These are phyloP conservation scores for Teratosphaeria nubilosa DNA, from an alignment of 2,329 filamentous ascomycete species.

Conservation along the genomic window DNA sequence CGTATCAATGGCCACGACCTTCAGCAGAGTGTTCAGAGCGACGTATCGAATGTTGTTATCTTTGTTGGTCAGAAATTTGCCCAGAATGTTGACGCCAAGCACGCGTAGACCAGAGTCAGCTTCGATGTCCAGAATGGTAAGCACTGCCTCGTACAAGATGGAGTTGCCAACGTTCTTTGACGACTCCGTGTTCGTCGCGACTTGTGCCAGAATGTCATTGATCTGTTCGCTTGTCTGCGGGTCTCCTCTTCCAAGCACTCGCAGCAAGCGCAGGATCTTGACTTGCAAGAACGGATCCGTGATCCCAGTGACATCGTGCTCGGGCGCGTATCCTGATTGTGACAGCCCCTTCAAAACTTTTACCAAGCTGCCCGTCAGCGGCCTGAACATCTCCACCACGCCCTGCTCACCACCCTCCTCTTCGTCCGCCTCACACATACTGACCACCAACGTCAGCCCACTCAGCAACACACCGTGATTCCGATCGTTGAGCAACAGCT, in stretches of 20 bases:
- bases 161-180: constrained; percentile 98
- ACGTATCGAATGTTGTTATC: constrained; percentile 99
- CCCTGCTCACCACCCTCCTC: constrained; percentile 82
- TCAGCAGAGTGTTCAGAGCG: constrained; percentile 91
- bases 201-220: constrained; percentile 87
- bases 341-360: constrained; percentile 86
- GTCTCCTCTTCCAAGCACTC: constrained; percentile 80
- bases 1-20: constrained; percentile 94
- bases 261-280: constrained; percentile 79
- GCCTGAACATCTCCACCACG: constrained; percentile 82
- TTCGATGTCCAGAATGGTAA: constrained; percentile 95
- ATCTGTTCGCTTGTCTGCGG: constrained; percentile 86
- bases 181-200: constrained; percentile 94
- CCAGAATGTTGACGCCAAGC: constrained; percentile 92
- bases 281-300: constrained; percentile 96
- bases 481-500: constrained; percentile 75
- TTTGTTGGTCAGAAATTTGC: constrained; percentile 95
- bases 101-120: constrained; percentile 91
- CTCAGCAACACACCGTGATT: constrained; percentile 94
- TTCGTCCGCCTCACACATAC: constrained; percentile 90
- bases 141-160: constrained; percentile 92
- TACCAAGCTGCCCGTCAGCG: constrained; percentile 73
- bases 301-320: constrained; percentile 96
- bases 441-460: constrained; percentile 80
- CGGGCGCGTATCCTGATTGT: constrained; percentile 90